phyloP scores from a whole-genome alignment of 148 eudicot species.

The Diospyros lotus region DNA sequence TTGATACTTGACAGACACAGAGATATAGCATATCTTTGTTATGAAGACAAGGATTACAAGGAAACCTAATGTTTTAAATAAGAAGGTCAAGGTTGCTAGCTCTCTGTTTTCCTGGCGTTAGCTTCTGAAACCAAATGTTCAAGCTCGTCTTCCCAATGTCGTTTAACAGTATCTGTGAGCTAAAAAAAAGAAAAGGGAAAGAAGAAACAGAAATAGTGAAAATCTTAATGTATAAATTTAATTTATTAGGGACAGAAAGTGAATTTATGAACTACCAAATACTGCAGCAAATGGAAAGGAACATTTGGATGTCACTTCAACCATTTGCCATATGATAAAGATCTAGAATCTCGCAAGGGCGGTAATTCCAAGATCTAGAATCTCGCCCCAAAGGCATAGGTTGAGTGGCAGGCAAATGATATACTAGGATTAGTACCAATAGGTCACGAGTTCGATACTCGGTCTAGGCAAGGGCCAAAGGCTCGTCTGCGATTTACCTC shows the following conservation, averaged over 20 bases:
- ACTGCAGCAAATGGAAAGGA: too few relatives aligned
- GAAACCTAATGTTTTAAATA: not conserved
- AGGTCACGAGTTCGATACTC: too few relatives aligned
- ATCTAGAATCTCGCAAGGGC: not conserved
- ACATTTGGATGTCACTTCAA: not conserved
- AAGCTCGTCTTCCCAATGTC: slow-evolving; percentile 71
- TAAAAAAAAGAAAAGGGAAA: not conserved
- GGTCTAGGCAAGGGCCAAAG: too few relatives aligned
- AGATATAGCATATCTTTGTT: slow-evolving; percentile 6
- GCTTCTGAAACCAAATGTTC: slow-evolving; percentile 69
- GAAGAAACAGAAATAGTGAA: not conserved
- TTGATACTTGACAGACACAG: not conserved
- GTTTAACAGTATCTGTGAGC: slow-evolving; percentile 62
- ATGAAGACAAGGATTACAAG: slow-evolving; percentile 6
- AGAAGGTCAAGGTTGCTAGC: slow-evolving; percentile 7
- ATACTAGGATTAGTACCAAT: too few relatives aligned
- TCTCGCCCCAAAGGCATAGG: not conserved
- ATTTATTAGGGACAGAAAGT: not conserved
- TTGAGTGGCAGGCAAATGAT: too few relatives aligned
- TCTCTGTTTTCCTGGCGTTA: slow-evolving; percentile 37
- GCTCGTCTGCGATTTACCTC: too few relatives aligned
- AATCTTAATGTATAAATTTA: too few relatives aligned
- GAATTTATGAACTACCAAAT: not conserved
- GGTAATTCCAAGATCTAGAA: not conserved
- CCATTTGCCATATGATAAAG: not conserved